Base-by-base conservation (phyloP, 1,284 basidiomycete species). In the Grifola frondosa region DNA sequence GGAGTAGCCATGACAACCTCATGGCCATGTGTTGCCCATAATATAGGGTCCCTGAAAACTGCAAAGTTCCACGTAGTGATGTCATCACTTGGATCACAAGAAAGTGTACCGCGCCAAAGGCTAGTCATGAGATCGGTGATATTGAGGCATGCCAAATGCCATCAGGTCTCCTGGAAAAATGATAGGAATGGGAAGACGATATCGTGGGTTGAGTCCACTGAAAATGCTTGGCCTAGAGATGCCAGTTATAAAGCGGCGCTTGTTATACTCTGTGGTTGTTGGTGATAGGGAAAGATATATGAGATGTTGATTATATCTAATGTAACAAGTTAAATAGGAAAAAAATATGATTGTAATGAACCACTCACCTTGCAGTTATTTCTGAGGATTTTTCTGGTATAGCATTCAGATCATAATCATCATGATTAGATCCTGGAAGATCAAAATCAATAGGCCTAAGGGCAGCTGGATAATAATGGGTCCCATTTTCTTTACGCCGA, bases 1-100 rank as follows among this genome's bases (percentile, higher is more conserved):
- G 30, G 32, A 0, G 30, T 36, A 5, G 43, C 40, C 21, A 9
- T 26, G 6, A 48, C 56, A 24, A 62, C 52, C 1, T n/a, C 22
- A n/a, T 25, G 8, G 5, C 59, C 70, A 54, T 73, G 70, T 8
- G 26, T 25, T 13, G 49, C 56, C 71, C 71, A 72, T 2, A 42
- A n/a, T n/a, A n/a, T 30, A 3, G 58, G 46, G 5, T 56, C 60
- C 0, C 22, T 45, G 1, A 73, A 49, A 5, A 60, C 53, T 2
- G 48, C 61, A 67, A 66, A 74, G 10, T 56, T 49, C 70, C 69
- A 73, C 2, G 32, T 40, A 0, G 3, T 12, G 10, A 36, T 54
- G 22, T 53, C 30, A 23, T 70, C 66, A 0, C 31, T 40, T 3
- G 37, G 12, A 13, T 60, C 59, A 30, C 62, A 65, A 1, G 59